Evolutionary conservation across 2,329 filamentous ascomycete genomes (phyloP), one percentile per base, ranked within the genome.

Genomic region (Thelonectria rubi): DNA sequence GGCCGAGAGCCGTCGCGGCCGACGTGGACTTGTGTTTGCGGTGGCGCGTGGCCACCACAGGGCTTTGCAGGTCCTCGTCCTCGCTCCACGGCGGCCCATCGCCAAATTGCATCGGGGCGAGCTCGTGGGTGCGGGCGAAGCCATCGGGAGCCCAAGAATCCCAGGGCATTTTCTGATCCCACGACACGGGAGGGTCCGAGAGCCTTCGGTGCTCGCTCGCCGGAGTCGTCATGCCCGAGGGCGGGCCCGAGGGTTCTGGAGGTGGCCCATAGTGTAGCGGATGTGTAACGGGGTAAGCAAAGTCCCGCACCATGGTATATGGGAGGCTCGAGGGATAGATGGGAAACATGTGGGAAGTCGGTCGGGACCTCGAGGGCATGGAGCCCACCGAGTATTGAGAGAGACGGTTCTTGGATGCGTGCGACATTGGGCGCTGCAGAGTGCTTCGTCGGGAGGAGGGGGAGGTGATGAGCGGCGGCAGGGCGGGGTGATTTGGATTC

Each of bases 221-320:
- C 10, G 94, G 93, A 0, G 94, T 97, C n/a, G 91, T 94, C 69
- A 91, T 84, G 59, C 89, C 90, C 1, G 93, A 96, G 9, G 88
- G 83, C n/a, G 88, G 87, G 55, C 82, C 80, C 53, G 87, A 89
- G 24, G 87, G 83, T 69, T 93, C 90, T 39, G 90, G 90, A 15
- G 92, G 89, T n/a, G 94, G 91, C 1, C 95, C 95, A 82, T 97
- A 97, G 81, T 98, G 95, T 77, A 97, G 84, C 45, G 92, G 93
- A 76, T 98, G 92, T 57, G 85, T 84, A 24, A 86, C 75, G 32
- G 92, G 88, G 75, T 98, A 99, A 69, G 95, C 95, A 79, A 98
- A 99, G 82, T 99, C 95, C 73, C 95, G 91, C 67, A 99, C 94
- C 46, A 92, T 83, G n/a, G 93, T 89, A 76, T 97, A 97, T 7